Base-by-base conservation (phyloP, 805 yeast species). In the Sugiyamaella americana region DNA sequence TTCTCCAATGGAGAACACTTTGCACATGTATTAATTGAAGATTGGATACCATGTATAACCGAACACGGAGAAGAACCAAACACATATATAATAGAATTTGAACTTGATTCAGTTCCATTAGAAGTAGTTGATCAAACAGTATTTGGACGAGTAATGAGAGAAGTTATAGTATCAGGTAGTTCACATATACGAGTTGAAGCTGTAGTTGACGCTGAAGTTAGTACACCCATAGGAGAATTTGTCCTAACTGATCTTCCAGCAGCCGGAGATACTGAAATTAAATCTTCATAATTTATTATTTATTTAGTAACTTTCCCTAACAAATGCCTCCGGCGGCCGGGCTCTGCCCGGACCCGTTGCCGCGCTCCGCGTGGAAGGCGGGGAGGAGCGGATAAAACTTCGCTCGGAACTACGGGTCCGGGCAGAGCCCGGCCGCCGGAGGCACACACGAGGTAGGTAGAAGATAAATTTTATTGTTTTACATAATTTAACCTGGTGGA, bases 401-500 rank as follows among this genome's bases (percentile, higher is more conserved):
- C n/a, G n/a, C n/a, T n/a, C n/a, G n/a, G n/a, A 26, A 26, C 32
- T 13, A 26, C 11, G 32, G 32, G 8, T 13, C 13, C 11, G 32
- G 32, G 32, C 32, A 13, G 32, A 26, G 32, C 32, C 32, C 32
- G 13, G 32, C 32, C 32, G 32, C 32, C 32, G 32, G 32, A 26
- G 32, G 32, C 32, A 26, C 11, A n/a, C n/a, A n/a, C n/a, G n/a
- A n/a, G n/a, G n/a, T n/a, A n/a, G n/a, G n/a, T n/a, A n/a, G n/a
- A n/a, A n/a, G n/a, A n/a, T n/a, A n/a, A n/a, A n/a, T n/a, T n/a
- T n/a, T n/a, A n/a, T n/a, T n/a, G 13, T 26, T 8, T 26, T 26
- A 26, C 11, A 26, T 41, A 4, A 24, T 13, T 56, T 75, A 91
- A 76, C 98, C 98, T 22, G 98, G 98, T 52, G 98, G 98, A 61